These are phyloP conservation scores for Starmera amethionina DNA, from an alignment of 805 yeast genomes.

Conservation along the genomic window DNA sequence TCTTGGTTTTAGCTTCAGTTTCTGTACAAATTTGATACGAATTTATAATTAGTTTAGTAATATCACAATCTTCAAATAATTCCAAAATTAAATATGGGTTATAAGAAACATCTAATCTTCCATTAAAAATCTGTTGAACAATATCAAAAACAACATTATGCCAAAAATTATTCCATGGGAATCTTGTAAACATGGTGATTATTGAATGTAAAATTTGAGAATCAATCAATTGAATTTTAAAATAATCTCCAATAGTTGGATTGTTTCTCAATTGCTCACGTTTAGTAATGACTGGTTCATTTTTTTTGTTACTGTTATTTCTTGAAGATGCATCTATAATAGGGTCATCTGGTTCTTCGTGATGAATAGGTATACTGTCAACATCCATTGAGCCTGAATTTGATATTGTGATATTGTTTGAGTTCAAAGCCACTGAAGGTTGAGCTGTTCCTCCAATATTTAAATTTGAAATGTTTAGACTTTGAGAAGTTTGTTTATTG, in stretches of 20 bases:
- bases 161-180: conserved; percentile 78
- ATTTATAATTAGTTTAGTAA: conserved; percentile 53
- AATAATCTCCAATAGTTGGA: conserved; percentile 62
- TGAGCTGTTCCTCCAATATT: conserved; percentile 19
- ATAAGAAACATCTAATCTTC: conserved; percentile 61
- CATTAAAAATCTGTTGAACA: conserved; percentile 74
- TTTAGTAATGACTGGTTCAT: conserved; percentile 3
- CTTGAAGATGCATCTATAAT: not conserved
- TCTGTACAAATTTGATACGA: conserved; percentile 54
- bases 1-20: conserved; percentile 48
- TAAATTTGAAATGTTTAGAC: conserved; percentile 13
- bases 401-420: conserved; percentile 16
- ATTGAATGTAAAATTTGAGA: conserved; percentile 51
- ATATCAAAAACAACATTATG: conserved; percentile 82
- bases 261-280: conserved; percentile 31
- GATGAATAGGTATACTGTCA: conserved; percentile 7
- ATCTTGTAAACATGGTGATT: conserved; percentile 57
- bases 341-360: conserved; percentile 1
- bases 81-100: conserved; percentile 55
- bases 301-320: not conserved
- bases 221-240: conserved; percentile 60
- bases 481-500: not conserved
- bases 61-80: conserved; percentile 46
- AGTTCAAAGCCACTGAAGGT: conserved; percentile 19
- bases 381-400: not conserved